Conservation (phyloP, 306 rosid species). For the Senna siamea region DNA sequence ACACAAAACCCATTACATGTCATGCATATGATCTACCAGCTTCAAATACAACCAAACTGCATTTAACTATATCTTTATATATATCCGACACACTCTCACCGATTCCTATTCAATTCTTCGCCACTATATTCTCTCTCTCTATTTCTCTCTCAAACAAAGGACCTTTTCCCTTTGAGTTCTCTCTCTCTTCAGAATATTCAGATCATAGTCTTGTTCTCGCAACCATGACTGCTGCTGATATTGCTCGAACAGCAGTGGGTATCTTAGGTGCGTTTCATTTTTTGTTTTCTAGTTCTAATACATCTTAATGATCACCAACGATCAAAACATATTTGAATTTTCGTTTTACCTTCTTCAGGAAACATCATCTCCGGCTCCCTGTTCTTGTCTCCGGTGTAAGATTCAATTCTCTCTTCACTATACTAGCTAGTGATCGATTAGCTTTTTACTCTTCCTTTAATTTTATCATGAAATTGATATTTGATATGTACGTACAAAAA, state of each 20-base stretch:
- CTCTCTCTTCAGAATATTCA: background rate
- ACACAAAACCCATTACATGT: no score
- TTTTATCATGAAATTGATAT: no score
- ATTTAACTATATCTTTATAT: background rate
- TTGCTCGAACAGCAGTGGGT: constrained; percentile 63
- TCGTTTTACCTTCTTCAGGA: constrained; percentile 56
- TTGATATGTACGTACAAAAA: no score
- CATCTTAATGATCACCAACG: no score
- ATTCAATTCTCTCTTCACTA: no score
- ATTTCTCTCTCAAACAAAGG: background rate
- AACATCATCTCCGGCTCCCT: constrained; percentile 63
- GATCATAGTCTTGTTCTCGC: background rate
- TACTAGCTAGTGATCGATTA: no score
- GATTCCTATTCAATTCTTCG: background rate
- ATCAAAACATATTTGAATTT: background rate
- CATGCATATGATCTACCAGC: constrained; percentile 48
- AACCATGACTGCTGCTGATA: constrained; percentile 62
- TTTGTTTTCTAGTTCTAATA: no score
- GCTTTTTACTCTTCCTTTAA: no score
- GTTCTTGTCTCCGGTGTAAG: constrained; percentile 85
- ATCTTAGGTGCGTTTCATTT: constrained; percentile 65
- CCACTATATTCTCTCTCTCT: background rate
- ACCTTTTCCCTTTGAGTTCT: no score
- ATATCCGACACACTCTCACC: background rate
- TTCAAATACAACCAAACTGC: constrained; percentile 1